Base-by-base conservation (phyloP, 176 grass and related monocot genomes). In the Ensete glaucum region DNA sequence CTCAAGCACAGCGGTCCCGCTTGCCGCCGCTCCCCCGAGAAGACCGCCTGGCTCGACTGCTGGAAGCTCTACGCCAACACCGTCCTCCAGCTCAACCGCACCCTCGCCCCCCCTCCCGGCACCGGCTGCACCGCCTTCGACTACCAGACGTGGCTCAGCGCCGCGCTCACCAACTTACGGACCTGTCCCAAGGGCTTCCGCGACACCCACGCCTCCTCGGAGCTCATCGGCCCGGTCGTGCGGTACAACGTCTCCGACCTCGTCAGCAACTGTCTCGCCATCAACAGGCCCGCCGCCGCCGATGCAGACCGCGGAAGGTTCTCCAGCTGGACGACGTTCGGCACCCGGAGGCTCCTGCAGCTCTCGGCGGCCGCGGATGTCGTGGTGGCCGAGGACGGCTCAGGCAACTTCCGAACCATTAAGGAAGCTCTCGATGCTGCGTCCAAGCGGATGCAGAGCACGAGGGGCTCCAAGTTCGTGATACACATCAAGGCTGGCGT, bases 41-140 rank as follows among this genome's bases (percentile, higher is more conserved):
- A 54, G 27, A 64, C 58, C 1, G 85, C 85, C 2, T 78, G 81
- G 72, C 13, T 79, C 11, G 85, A 87, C 71, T 87, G 85, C 67
- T 87, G 80, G 85, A 79, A 80, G 54, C 85, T 87, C 71, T 87
- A 80, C 54, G 16, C 23, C 64, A 76, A 82, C 78, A 71, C 80
- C 73, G 64, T 51, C 25, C 48, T 87, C 63, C 80, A 83, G 73
- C 71, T 87, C 72, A 83, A 87, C 76, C 80, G 85, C 62, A 87
- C 80, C 23, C 68, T 87, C 20, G 13, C 53, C 67, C 1, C 34
- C 64, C 2, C 73, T 6, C 10, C 49, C 34, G 34, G 34, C 4
- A 4, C 34, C 34, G 34, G 3, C 17, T 3, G 49, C 19, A 5
- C 43, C 72, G 52, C 34, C 34, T 43, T 43, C 34, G 63, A 65